Conservation (phyloP, 2,329 filamentous ascomycete genomes). For the Salinomyces thailandicus region DNA sequence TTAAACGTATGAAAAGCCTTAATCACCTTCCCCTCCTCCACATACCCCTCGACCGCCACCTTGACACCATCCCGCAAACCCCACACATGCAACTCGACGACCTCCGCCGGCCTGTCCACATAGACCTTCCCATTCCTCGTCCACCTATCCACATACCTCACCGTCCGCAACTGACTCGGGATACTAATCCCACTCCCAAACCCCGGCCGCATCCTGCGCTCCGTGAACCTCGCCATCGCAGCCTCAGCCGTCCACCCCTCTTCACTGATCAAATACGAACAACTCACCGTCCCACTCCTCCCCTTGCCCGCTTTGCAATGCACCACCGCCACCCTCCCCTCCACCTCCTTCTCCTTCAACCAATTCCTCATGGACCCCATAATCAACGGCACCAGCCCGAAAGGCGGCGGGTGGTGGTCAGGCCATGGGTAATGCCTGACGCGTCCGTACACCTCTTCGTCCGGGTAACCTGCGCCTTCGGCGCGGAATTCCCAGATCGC, state of each 20-base stretch:
- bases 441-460: constrained; percentile 73
- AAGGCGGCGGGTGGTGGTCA: constrained; percentile 93
- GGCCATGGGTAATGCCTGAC: constrained; percentile 93
- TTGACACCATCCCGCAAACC: constrained; percentile 81
- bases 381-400: constrained; percentile 75
- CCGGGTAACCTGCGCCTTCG: constrained; percentile 91
- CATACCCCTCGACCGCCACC: constrained; percentile 72
- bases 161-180: constrained; percentile 78
- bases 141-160: constrained; percentile 85
- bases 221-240: constrained; percentile 60
- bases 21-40: constrained; percentile 82
- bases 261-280: constrained; percentile 82
- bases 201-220: constrained; percentile 74
- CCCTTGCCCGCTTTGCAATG: constrained; percentile 98
- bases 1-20: constrained; percentile 72
- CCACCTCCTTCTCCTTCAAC: constrained; percentile 47
- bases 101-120: constrained; percentile 69
- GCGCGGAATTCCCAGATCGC: constrained; percentile 96
- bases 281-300: constrained; percentile 75
- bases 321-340: constrained; percentile 66
- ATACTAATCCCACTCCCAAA: constrained; percentile 90
- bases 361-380: constrained; percentile 90
- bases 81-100: constrained; percentile 84
- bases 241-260: constrained; percentile 59
- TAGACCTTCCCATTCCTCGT: constrained; percentile 64